Evolutionary conservation across 306 rosid species (phyloP).

Genomic region (Oemleria cerasiformis): DNA sequence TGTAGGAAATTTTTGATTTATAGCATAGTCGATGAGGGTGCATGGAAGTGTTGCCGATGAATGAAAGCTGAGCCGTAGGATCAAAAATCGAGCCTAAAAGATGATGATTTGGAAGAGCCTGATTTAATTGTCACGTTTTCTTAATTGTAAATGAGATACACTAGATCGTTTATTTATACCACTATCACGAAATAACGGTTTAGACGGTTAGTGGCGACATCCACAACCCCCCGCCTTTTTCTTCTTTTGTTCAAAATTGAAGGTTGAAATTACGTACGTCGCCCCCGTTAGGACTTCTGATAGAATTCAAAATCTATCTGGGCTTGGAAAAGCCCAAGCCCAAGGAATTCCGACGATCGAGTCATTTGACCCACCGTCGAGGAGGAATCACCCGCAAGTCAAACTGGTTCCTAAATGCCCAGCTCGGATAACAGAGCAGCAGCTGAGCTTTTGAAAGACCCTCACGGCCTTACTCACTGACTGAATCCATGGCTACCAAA

Average conservation of each 20-base stretch:
- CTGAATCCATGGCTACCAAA: slow-evolving; percentile 16
- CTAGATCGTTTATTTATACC: slow-evolving; percentile 16
- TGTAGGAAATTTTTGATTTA: background rate
- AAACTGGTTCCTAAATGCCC: background rate
- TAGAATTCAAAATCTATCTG: background rate
- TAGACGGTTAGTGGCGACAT: slow-evolving; percentile 52
- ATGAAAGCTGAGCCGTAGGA: background rate
- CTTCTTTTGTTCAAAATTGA: slow-evolving; percentile 12
- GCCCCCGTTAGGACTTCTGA: background rate
- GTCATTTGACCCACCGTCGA: background rate
- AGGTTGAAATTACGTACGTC: background rate
- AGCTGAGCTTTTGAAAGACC: background rate
- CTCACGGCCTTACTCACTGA: background rate
- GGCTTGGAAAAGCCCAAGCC: too few species aligned
- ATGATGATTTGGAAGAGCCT: background rate
- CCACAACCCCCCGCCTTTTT: slow-evolving; percentile 33
- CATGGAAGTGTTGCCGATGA: background rate
- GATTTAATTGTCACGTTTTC: background rate
- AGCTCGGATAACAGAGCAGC: background rate
- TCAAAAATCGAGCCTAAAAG: background rate
- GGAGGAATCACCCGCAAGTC: background rate
- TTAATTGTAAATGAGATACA: background rate
- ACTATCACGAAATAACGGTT: slow-evolving; percentile 33
- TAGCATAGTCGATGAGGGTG: background rate
- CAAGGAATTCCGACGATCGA: too few species aligned